Evolutionary conservation across 495 filamentous ascomycete species (phyloP), one percentile per base, ranked within the genome.

Genomic region (Pyronema domesticum): DNA sequence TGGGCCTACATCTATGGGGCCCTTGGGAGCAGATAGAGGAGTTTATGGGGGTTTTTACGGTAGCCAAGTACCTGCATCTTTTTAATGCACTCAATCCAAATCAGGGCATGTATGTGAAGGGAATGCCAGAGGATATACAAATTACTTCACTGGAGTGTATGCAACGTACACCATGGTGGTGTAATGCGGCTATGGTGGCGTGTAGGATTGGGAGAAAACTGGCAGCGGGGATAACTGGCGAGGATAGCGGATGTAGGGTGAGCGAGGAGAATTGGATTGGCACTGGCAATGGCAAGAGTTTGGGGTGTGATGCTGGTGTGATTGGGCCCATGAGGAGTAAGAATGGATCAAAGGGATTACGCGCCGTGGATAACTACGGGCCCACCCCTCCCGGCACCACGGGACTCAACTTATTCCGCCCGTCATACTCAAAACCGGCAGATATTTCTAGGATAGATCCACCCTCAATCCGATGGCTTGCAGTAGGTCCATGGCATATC

Each of bases 1-100:
- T 59, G 17, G 59, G 57, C 14, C 43, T 61, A 13, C 30, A 30
- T 19, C 6, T 60, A 6, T 60, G 53, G 59, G 59, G 59, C 5
- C 34, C 53, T 11, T 61, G 59, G 59, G 44, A 61, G 7, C 48
- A 57, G 33, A 50, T 59, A 6, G 49, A 50, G 13, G 44, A 53
- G 14, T 61, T 59, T 17, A 19, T 61, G 8, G 49, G 53, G 9
- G 52, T 42, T 17, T 61, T 61, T 53, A 36, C 47, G 14, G 30
- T 34, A 4, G 15, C 59, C n/a, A 59, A 30, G 33, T 56, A 37
- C 8, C 34, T 61, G 0, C 57, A 56, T n/a, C 35, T 60, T 13
- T 56, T 61, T 18, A 61, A 56, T 23, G 46, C 48, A 10, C 40
- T 47, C 11, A 44, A 43, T 34, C 44, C 33, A 3, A 37, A 58